Evolutionary conservation across 805 yeast genomes (phyloP).

Genomic region (Torulaspora franciscae): DNA sequence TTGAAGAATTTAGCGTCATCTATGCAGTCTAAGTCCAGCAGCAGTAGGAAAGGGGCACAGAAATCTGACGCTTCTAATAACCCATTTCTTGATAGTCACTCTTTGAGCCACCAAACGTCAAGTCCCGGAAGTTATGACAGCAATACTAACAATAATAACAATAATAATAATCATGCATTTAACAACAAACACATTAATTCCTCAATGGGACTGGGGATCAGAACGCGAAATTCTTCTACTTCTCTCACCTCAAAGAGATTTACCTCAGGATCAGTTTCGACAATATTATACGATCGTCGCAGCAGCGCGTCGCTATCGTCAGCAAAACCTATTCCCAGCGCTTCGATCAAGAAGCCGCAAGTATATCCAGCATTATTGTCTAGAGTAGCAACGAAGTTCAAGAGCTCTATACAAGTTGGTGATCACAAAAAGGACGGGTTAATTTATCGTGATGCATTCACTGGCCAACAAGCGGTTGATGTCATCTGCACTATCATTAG

Average conservation of each 20-base stretch:
- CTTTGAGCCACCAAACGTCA: conserved; percentile 11
- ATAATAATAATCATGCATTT: conserved; percentile 6
- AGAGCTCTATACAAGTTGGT: conserved; percentile 61
- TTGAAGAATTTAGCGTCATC: conserved; percentile 32
- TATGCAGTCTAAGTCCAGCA: conserved; percentile 38
- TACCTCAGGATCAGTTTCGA: conserved; percentile 32
- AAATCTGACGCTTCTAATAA: conserved; percentile 36
- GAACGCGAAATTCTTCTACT: conserved; percentile 46
- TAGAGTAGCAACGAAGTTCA: conserved; percentile 73
- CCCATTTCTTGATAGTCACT: conserved; percentile 23
- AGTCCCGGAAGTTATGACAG: conserved; percentile 4
- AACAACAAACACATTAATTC: conserved; percentile 11
- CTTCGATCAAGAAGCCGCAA: conserved; percentile 46
- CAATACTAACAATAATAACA: conserved; percentile 3
- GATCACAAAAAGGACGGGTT: conserved; percentile 86
- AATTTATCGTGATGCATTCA: conserved; percentile 86
- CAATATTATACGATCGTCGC: conserved; percentile 21
- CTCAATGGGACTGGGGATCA: conserved; percentile 37
- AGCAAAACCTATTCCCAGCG: conserved; percentile 45
- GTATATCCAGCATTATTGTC: conserved; percentile 90
- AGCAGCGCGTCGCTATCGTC: conserved; percentile 32
- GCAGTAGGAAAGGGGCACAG: conserved; percentile 46
- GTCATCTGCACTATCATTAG: conserved; percentile 78
- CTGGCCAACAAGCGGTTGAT: conserved; percentile 92
- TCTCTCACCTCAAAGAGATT: conserved; percentile 35